A percentile compares a stretch with the other conserved stretches of the same genome.
Evolutionary conservation across 2,329 filamentous ascomycete genomes (phyloP).

Genomic region (Thyridium curvatum): DNA sequence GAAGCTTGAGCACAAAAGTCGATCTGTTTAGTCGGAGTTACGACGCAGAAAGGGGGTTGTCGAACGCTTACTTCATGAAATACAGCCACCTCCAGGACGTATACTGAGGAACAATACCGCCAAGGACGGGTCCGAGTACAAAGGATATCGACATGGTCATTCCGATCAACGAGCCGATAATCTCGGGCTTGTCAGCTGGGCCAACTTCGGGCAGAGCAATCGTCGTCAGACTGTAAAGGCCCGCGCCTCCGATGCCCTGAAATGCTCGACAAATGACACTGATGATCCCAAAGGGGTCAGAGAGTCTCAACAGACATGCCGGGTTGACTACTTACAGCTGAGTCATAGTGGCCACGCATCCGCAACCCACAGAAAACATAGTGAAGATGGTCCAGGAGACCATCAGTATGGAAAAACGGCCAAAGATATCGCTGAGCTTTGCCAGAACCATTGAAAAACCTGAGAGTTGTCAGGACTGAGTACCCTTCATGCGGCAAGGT

Average conservation of each 20-base stretch:
- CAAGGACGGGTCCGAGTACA: slow-evolving; percentile 51
- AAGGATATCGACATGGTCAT: slow-evolving; percentile 51
- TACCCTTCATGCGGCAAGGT: not conserved
- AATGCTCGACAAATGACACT: slow-evolving; percentile 28
- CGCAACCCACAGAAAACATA: slow-evolving; percentile 32
- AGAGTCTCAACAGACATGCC: not conserved
- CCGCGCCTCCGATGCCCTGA: slow-evolving; percentile 52
- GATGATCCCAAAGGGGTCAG: not conserved
- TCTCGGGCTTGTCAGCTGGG: slow-evolving; percentile 42
- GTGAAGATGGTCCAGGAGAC: slow-evolving; percentile 28
- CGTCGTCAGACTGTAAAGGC: slow-evolving; percentile 54
- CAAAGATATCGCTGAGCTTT: slow-evolving; percentile 33
- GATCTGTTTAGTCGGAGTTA: not conserved
- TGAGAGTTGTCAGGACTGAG: not conserved
- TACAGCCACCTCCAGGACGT: slow-evolving; percentile 55
- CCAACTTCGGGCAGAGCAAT: slow-evolving; percentile 51
- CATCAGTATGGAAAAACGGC: slow-evolving; percentile 27
- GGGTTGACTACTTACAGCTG: slow-evolving; percentile 16
- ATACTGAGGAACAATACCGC: slow-evolving; percentile 47
- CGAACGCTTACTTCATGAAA: slow-evolving; percentile 47
- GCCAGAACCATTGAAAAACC: slow-evolving; percentile 15
- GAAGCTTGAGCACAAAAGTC: no score
- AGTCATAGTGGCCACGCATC: slow-evolving; percentile 23
- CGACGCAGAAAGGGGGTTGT: not conserved
- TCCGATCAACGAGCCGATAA: slow-evolving; percentile 49